phyloP scores from a whole-genome alignment of 345 rosid species.

The Citrus maxima region DNA sequence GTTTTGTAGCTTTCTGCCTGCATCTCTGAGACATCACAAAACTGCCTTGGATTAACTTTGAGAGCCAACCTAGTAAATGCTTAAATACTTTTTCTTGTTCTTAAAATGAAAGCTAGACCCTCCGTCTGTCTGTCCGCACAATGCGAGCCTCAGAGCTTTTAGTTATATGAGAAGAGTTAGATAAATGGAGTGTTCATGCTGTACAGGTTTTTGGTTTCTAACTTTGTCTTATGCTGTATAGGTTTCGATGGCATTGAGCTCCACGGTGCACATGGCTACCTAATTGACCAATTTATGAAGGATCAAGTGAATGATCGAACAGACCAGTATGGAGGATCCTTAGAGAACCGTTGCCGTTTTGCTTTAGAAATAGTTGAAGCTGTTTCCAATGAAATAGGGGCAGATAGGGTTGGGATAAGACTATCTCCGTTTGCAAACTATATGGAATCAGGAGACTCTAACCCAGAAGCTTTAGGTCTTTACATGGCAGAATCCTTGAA shows the following conservation, averaged over 20 bases:
- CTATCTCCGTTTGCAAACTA: conserved; percentile 56
- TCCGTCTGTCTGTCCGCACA: too few species aligned
- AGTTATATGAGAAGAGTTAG: not conserved
- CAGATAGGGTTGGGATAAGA: conserved; percentile 69
- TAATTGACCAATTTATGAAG: conserved; percentile 74
- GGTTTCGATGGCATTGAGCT: conserved; percentile 89
- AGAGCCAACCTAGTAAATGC: too few species aligned
- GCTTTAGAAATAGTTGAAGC: conserved; percentile 66
- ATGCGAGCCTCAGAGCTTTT: too few species aligned
- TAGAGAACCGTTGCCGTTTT: conserved; percentile 68
- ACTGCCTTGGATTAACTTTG: too few species aligned
- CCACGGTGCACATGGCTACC: conserved; percentile 73
- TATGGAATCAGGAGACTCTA: conserved; percentile 54
- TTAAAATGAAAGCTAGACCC: too few species aligned
- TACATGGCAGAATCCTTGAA: conserved; percentile 63
- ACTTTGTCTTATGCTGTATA: conserved; percentile 7
- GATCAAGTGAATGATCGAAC: conserved; percentile 69
- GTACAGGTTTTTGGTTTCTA: conserved; percentile 11
- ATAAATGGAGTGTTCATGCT: not conserved
- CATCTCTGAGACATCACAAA: too few species aligned
- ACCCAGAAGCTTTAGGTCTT: conserved; percentile 53
- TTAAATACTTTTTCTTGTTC: too few species aligned
- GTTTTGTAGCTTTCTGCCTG: too few species aligned
- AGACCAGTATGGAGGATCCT: conserved; percentile 65
- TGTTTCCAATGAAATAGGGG: conserved; percentile 57